These are phyloP conservation scores for Periglandula ipomoeae DNA, from an alignment of 2,329 filamentous ascomycete genomes.

Conservation along the genomic window DNA sequence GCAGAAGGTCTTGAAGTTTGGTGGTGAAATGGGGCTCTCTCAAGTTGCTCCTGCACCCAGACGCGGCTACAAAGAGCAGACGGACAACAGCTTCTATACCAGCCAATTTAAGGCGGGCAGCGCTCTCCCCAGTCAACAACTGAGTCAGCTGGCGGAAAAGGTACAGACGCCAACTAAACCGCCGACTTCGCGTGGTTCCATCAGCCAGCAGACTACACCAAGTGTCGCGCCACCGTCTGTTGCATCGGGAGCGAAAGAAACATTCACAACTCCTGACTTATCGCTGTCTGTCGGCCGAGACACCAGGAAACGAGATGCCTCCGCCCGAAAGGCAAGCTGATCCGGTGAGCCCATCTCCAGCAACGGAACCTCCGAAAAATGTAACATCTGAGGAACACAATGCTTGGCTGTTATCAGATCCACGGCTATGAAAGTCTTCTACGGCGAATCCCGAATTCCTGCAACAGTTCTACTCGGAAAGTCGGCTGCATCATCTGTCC, in stretches of 20 bases:
- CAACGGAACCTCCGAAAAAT: conserved; percentile 38
- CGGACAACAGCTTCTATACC: conserved; percentile 73
- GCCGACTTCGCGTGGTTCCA: background rate
- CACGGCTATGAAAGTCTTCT: conserved; percentile 77
- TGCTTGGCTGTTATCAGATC: conserved; percentile 71
- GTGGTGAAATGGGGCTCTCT: conserved; percentile 54
- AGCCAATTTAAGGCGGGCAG: conserved; percentile 48
- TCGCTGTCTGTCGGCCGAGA: background rate
- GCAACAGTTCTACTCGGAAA: conserved; percentile 91
- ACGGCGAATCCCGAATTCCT: conserved; percentile 90
- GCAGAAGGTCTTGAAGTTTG: conserved; percentile 65
- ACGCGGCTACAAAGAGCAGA: conserved; percentile 70
- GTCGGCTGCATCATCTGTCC: conserved; percentile 86
- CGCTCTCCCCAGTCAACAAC: conserved; percentile 19
- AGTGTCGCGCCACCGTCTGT: background rate
- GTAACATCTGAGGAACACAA: conserved; percentile 93
- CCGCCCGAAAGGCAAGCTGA: background rate
- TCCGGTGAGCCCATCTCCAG: background rate
- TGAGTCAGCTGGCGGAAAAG: conserved; percentile 20
- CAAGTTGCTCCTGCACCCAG: conserved; percentile 49
- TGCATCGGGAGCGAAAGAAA: background rate
- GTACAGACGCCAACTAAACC: conserved; percentile 14
- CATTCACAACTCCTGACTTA: background rate
- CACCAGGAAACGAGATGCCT: background rate
- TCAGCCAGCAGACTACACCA: background rate